phyloP scores from a whole-genome alignment of 768 basidiomycete species.

The Mycena alexandri region DNA sequence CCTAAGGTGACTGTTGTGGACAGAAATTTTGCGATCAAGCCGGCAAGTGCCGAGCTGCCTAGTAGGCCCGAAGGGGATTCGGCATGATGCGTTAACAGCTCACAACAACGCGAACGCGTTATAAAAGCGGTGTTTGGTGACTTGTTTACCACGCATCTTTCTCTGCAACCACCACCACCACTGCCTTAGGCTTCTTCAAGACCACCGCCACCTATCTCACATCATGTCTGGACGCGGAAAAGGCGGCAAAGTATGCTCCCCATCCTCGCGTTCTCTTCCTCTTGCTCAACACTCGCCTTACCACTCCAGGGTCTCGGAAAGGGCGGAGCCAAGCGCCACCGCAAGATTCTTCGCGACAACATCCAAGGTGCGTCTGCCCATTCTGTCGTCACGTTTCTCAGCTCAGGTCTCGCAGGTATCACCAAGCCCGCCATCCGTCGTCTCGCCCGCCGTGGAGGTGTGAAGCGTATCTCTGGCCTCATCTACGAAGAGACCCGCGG shows the following conservation, averaged over 20 bases:
- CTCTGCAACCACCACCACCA: slow-evolving; percentile 31
- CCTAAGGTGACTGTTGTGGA: slow-evolving; percentile 36
- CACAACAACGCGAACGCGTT: too few relatives aligned
- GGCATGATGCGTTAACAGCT: too few relatives aligned
- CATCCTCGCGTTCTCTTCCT: too few relatives aligned
- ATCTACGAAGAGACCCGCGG: slow-evolving; percentile 89
- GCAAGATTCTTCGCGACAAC: slow-evolving; percentile 86
- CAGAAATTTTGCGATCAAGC: not conserved
- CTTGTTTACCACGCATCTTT: slow-evolving; percentile 9
- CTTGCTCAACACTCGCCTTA: not conserved
- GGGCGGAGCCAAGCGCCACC: slow-evolving; percentile 84
- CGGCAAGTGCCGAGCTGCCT: too few relatives aligned
- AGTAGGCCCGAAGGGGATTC: too few relatives aligned
- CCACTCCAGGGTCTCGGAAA: slow-evolving; percentile 78
- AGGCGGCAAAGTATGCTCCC: slow-evolving; percentile 33
- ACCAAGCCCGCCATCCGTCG: slow-evolving; percentile 80
- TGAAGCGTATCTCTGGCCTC: slow-evolving; percentile 82
- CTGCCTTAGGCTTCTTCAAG: slow-evolving; percentile 5
- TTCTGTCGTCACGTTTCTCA: slow-evolving; percentile 13
- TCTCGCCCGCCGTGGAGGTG: slow-evolving; percentile 88
- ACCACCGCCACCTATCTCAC: slow-evolving; percentile 9
- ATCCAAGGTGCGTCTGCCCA: slow-evolving; percentile 71
- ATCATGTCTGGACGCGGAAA: slow-evolving; percentile 39
- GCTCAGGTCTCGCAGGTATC: slow-evolving; percentile 44
- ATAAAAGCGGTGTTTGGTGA: slow-evolving; percentile 16